Percentiles rank a stretch among this genome's conserved stretches.
phyloP scores from a whole-genome alignment of 2,329 filamentous ascomycete genomes.

The Stagonosporopsis cucurbitacearum region DNA sequence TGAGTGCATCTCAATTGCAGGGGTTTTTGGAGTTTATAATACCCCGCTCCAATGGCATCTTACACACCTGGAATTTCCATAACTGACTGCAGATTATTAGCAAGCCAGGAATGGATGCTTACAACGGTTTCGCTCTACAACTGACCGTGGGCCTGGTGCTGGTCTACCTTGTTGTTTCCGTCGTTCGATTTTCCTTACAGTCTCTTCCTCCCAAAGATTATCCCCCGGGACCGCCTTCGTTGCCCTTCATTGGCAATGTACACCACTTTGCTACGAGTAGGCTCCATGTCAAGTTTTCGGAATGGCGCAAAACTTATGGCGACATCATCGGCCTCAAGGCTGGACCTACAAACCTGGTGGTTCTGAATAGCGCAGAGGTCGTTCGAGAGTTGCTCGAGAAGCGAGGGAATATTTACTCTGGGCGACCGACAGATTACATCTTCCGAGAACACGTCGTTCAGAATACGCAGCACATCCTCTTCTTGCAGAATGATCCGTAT shows the following conservation, averaged over 20 bases:
- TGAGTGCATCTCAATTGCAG: not conserved
- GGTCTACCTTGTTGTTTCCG: not conserved
- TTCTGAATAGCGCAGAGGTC: conserved; percentile 56
- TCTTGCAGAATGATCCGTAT: not conserved
- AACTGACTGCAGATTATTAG: not conserved
- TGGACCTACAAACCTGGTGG: conserved; percentile 40
- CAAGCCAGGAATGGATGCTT: not conserved
- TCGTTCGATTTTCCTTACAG: conserved; percentile 2
- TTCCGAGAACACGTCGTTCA: conserved; percentile 49
- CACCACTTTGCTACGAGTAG: conserved; percentile 36
- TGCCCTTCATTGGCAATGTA: conserved; percentile 45
- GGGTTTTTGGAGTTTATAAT: not conserved
- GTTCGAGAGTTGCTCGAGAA: conserved; percentile 62
- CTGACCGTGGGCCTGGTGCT: not conserved
- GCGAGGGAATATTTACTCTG: conserved; percentile 57
- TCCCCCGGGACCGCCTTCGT: conserved; percentile 37
- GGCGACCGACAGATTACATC: conserved; percentile 26
- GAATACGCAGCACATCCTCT: not conserved
- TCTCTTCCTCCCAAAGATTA: conserved; percentile 13
- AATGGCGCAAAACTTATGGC: conserved; percentile 47
- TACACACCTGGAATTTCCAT: not conserved
- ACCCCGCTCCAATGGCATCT: not conserved
- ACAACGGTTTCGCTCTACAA: not conserved
- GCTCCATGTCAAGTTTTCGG: conserved; percentile 35
- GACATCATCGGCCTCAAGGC: conserved; percentile 43